Evolutionary conservation across 176 grass and related monocot genomes (phyloP), one percentile per base, ranked within the genome.

Genomic region (Pontederia crassipes): DNA sequence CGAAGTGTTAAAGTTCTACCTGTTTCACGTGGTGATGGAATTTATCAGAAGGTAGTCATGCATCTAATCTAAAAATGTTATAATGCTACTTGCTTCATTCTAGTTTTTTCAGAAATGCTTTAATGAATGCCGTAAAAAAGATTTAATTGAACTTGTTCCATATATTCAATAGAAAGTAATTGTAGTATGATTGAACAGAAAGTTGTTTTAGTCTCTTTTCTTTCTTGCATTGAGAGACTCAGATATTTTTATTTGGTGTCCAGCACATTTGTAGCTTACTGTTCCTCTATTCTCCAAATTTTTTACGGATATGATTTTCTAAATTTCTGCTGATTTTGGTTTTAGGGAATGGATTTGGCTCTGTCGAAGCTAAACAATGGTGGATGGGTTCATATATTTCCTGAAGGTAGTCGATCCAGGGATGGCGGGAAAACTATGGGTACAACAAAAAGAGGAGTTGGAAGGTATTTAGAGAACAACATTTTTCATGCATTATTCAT

Each of bases 381-480:
- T 58, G 87, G 93, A 63, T 98, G 87, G 93, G 87, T 98, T 79
- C 93, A 98, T 75, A 98, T 98, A 88, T 98, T 98, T 76, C 93
- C 87, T 1, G 87, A 98, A 83, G 87, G 93, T 78, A 88, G 87
- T 66, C 84, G 87, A 24, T 98, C 93, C 48, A 88, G 69, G 64
- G 87, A 98, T 68, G 81, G 87, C 69, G 93, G 93, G 17, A 98
- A 72, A 85, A 98, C 87, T 15, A 60, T 98, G 52, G 79, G 79
- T 75, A 73, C 81, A 73, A 74, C 93, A 61, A 92, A 92, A 63
- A 91, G 93, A 98, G 93, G 93, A 48, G 74, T 92, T 81, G 93
- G 84, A 58, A 98, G 93, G 93, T 92, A 24, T 24, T n/a, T n/a
- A n/a, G n/a, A n/a, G n/a, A n/a, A n/a, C n/a, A n/a, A n/a, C n/a